A percentile compares a stretch with the other conserved stretches of the same genome.
Evolutionary conservation across 1,284 basidiomycete species (phyloP).

Genomic region (Cutaneotrichosporon arboriforme): DNA sequence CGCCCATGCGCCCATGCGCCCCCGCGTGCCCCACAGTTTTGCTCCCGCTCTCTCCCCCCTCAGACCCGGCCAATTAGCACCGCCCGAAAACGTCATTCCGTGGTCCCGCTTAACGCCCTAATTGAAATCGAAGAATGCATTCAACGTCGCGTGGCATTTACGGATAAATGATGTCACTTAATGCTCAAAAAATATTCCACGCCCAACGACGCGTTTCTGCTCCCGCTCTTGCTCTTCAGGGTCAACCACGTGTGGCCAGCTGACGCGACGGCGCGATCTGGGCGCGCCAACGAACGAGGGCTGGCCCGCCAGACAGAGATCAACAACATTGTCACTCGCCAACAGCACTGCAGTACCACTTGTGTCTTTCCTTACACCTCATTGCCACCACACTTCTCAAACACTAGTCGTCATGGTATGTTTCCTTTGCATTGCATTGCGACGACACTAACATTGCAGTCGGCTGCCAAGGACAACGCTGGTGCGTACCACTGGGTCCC

Average conservation of each 20-base stretch:
- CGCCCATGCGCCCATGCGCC: too few relatives aligned
- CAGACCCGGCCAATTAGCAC: too few relatives aligned
- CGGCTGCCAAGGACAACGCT: conserved; percentile 20
- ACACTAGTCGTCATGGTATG: conserved; percentile 2
- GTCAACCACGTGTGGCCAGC: background rate
- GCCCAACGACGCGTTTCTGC: background rate
- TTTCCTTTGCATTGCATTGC: background rate
- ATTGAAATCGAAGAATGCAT: too few relatives aligned
- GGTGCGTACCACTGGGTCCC: conserved; percentile 15
- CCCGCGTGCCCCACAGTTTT: too few relatives aligned
- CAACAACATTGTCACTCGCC: background rate
- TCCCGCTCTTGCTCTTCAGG: background rate
- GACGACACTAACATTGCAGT: conserved; percentile 11
- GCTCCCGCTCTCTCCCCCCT: too few relatives aligned
- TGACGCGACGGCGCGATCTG: background rate
- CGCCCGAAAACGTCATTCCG: too few relatives aligned
- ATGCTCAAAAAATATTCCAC: too few relatives aligned
- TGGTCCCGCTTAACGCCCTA: too few relatives aligned
- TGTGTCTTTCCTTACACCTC: background rate
- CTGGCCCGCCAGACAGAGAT: too few relatives aligned
- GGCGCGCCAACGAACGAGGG: background rate
- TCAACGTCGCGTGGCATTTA: too few relatives aligned
- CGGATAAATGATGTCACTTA: too few relatives aligned
- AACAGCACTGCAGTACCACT: background rate
- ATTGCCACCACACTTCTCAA: background rate